Conservation (phyloP, 768 basidiomycete species). For the Kwoniella pini region DNA sequence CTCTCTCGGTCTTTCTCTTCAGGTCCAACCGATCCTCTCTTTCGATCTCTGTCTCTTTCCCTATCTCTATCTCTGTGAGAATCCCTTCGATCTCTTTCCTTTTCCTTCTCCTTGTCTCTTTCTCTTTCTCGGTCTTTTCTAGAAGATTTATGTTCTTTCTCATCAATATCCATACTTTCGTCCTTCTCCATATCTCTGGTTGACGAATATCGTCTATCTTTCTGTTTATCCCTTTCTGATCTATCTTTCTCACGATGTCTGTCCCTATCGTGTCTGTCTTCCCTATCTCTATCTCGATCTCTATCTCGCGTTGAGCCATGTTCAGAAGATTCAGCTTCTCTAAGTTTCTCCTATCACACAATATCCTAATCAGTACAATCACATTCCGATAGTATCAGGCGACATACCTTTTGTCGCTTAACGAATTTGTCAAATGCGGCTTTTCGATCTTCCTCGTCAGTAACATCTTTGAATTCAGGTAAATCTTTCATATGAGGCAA, state of each 20-base stretch:
- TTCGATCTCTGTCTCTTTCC: constrained; percentile 14
- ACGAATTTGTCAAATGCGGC: constrained; percentile 84
- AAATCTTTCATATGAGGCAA: constrained; percentile 76
- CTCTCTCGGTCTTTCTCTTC: constrained; percentile 21
- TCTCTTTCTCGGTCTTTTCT: constrained; percentile 30
- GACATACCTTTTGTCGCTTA: constrained; percentile 78
- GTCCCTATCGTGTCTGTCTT: constrained; percentile 53
- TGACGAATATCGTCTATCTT: constrained; percentile 6
- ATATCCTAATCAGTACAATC: background rate
- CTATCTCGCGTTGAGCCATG: constrained; percentile 28
- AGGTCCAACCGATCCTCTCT: constrained; percentile 15
- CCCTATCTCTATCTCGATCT: constrained; percentile 36
- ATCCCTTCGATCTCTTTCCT: constrained; percentile 54
- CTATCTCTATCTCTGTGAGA: constrained; percentile 9
- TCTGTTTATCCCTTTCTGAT: constrained; percentile 11
- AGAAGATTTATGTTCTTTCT: constrained; percentile 53
- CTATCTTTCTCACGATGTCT: constrained; percentile 56
- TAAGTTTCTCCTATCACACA: constrained; percentile 67
- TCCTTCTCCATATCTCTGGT: background rate
- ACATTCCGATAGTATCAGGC: background rate
- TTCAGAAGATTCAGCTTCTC: constrained; percentile 56
- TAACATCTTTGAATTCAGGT: constrained; percentile 80
- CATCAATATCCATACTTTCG: constrained; percentile 1
- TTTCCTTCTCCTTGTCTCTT: constrained; percentile 21
- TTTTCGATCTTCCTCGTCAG: constrained; percentile 78